Percentiles rank a stretch among this genome's conserved stretches.
Evolutionary conservation across 306 rosid species (phyloP).

Genomic region (Dryas octopetala): DNA sequence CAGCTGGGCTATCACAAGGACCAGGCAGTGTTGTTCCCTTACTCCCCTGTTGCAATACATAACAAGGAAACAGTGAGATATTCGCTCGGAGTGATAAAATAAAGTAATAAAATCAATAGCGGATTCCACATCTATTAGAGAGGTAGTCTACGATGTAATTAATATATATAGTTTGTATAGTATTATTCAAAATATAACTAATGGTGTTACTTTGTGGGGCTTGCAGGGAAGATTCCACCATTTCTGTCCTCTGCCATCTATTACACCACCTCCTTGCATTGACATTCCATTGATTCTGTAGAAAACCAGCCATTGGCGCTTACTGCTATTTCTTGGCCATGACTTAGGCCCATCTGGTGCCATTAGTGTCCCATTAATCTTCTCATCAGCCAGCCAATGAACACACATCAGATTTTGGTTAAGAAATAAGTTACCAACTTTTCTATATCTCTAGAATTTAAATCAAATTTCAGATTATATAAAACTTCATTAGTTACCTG

Average conservation of each 20-base stretch:
- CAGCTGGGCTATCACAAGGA: conserved; percentile 61
- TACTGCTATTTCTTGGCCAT: conserved; percentile 45
- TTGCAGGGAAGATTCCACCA: conserved; percentile 76
- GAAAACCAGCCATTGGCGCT: conserved; percentile 63
- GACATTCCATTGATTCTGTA: conserved; percentile 50
- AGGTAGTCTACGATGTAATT: too few species aligned
- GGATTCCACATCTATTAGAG: too few species aligned
- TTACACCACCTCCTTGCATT: conserved; percentile 52
- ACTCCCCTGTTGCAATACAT: conserved; percentile 36
- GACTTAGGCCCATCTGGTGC: conserved; percentile 63
- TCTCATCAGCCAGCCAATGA: not conserved
- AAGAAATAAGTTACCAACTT: too few species aligned
- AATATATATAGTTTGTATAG: too few species aligned
- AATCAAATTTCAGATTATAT: too few species aligned
- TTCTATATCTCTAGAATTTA: too few species aligned
- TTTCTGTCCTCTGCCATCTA: conserved; percentile 66
- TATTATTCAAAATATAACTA: not conserved
- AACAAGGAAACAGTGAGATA: not conserved
- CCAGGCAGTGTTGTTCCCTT: conserved; percentile 33
- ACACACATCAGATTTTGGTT: not conserved
- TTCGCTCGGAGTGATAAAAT: not conserved
- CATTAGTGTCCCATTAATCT: conserved; percentile 55
- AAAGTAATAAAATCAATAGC: not conserved
- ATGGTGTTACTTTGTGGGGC: conserved; percentile 45
- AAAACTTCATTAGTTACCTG: conserved; percentile 23